Evolutionary conservation across 1,284 basidiomycete species (phyloP).

Genomic region (Taiwanofungus camphoratus): DNA sequence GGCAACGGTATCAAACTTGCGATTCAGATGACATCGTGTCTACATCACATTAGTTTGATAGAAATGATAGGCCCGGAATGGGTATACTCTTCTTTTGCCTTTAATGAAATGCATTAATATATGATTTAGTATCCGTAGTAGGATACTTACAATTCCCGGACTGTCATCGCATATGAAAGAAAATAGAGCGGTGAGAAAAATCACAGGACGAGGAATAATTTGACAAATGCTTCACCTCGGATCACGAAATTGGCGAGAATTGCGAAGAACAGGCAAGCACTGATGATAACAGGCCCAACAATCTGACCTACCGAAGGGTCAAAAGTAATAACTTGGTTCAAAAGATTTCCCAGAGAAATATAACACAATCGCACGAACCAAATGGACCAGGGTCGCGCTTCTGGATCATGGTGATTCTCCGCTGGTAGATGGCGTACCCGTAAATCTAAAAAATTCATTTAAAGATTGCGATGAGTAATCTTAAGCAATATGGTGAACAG

Average conservation of each 20-base stretch:
- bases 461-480: neutral
- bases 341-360: too few species aligned
- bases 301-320: slow-evolving; percentile 55
- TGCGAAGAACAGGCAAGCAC: slow-evolving; percentile 75
- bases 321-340: slow-evolving; percentile 5
- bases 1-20: too few species aligned
- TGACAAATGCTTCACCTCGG: slow-evolving; percentile 53
- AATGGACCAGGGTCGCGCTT: slow-evolving; percentile 89
- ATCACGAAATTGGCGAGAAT: slow-evolving; percentile 85
- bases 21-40: too few species aligned
- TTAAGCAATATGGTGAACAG: neutral
- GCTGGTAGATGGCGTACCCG: slow-evolving; percentile 84
- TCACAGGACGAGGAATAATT: slow-evolving; percentile 7
- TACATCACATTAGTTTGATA: slow-evolving; percentile 5
- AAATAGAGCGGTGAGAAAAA: slow-evolving; percentile 2
- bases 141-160: slow-evolving; percentile 37
- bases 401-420: slow-evolving; percentile 87
- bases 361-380: slow-evolving; percentile 49
- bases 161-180: slow-evolving; percentile 22
- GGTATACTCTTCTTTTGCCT: slow-evolving; percentile 31
- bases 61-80: slow-evolving; percentile 28
- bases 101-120: slow-evolving; percentile 2
- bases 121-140: neutral
- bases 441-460: slow-evolving; percentile 52
- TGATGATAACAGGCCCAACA: slow-evolving; percentile 76